A percentile compares a stretch with the other conserved stretches of the same genome.
Conservation (phyloP, 148 eudicot species). For the Mesembryanthemum crystallinum region DNA sequence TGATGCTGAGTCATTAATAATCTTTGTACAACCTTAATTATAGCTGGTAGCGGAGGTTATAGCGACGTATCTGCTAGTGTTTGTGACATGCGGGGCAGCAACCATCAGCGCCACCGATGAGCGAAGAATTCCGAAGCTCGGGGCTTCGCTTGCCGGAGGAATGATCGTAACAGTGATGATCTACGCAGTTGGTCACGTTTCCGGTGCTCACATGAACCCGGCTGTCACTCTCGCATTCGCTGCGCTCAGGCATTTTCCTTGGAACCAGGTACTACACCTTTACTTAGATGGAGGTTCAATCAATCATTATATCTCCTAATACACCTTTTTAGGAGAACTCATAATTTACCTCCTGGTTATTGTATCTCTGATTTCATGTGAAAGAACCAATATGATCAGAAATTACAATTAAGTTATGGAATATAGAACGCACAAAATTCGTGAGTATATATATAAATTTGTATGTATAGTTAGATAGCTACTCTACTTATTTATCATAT, state of each 20-base stretch:
- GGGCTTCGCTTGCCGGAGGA: conserved; percentile 62
- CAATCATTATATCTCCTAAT: too few species aligned
- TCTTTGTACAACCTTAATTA: too few species aligned
- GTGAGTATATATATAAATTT: too few species aligned
- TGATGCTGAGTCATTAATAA: not conserved
- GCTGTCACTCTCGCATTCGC: conserved; percentile 78
- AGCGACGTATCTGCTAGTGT: conserved; percentile 62
- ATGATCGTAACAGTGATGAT: conserved; percentile 76
- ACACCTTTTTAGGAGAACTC: too few species aligned
- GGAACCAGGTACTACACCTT: conserved; percentile 58
- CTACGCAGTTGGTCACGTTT: conserved; percentile 72
- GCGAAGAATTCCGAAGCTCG: conserved; percentile 40
- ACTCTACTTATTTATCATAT: too few species aligned
- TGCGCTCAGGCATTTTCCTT: conserved; percentile 55
- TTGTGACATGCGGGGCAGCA: conserved; percentile 63
- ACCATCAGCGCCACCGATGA: conserved; percentile 44
- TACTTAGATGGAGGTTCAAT: too few species aligned
- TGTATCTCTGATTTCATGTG: too few species aligned
- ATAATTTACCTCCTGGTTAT: too few species aligned
- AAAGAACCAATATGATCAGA: too few species aligned
- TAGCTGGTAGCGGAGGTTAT: conserved; percentile 60
- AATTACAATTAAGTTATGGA: too few species aligned
- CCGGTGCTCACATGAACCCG: conserved; percentile 86
- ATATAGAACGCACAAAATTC: too few species aligned
- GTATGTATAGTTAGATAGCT: too few species aligned